phyloP scores from a whole-genome alignment of 768 basidiomycete genomes.

The Leccinum rimulosum region DNA sequence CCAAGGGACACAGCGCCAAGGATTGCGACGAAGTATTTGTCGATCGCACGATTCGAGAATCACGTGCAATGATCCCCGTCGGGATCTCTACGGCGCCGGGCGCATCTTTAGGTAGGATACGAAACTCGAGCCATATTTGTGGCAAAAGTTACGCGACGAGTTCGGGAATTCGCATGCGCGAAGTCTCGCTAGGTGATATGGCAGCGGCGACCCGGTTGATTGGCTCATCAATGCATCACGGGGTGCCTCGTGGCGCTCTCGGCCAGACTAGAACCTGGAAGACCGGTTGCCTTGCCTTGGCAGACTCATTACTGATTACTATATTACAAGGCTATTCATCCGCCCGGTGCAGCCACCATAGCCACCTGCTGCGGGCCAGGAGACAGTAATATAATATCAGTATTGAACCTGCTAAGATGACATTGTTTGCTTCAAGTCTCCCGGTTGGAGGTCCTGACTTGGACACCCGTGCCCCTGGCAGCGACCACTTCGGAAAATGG shows the following conservation, averaged over 20 bases:
- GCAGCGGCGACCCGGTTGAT: neutral
- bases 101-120: neutral
- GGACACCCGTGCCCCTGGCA: neutral
- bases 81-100: neutral
- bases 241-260: slow-evolving; percentile 2
- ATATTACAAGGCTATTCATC: neutral
- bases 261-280: neutral
- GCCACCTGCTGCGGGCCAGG: neutral
- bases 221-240: neutral
- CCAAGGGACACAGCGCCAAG: neutral
- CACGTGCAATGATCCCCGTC: neutral
- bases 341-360: neutral
- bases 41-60: neutral
- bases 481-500: neutral
- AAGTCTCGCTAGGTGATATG: neutral
- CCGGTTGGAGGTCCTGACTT: neutral
- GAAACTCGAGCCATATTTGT: neutral
- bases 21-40: neutral
- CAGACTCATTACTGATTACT: neutral
- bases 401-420: neutral
- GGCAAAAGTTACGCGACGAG: neutral
- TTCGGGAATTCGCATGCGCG: neutral
- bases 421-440: neutral
- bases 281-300: neutral
- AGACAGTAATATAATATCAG: neutral